These are phyloP conservation scores for Linnemannia hyalina DNA, from an alignment of 192 early-diverging fungal species.

Conservation along the genomic window DNA sequence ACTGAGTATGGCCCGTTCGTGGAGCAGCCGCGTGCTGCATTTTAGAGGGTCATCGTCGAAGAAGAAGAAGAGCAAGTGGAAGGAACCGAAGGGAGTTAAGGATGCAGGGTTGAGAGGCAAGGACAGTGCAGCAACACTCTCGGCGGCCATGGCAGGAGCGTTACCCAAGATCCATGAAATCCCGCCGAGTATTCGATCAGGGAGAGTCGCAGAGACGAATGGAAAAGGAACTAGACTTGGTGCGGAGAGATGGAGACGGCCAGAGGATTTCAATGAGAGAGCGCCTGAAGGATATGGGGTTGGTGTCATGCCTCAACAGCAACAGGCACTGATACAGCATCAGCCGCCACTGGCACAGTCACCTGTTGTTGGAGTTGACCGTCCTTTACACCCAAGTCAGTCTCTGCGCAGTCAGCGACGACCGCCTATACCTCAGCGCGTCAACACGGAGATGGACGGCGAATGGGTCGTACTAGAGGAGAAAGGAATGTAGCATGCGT, in stretches of 20 bases:
- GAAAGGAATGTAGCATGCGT: neutral
- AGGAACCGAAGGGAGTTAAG: neutral
- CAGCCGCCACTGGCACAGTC: neutral
- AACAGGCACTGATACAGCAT: neutral
- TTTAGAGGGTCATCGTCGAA: neutral
- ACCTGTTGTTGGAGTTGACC: neutral
- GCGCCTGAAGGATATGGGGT: neutral
- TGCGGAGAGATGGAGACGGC: neutral
- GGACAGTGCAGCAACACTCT: neutral
- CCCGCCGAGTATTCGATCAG: neutral
- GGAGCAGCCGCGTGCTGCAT: neutral
- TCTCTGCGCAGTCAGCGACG: neutral
- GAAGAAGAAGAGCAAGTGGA: neutral
- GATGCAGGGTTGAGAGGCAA: neutral
- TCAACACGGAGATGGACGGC: slow-evolving; percentile 3
- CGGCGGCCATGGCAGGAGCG: neutral
- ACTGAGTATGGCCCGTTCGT: neutral
- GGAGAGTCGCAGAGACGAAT: neutral
- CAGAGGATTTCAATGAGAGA: neutral
- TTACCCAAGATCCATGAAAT: neutral
- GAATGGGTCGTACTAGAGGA: neutral
- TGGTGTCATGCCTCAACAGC: neutral
- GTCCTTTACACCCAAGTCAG: neutral
- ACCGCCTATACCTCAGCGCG: neutral
- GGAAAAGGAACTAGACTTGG: neutral